Evolutionary conservation across 2,329 filamentous ascomycete species (phyloP).

Genomic region (Beauveria sp.): DNA sequence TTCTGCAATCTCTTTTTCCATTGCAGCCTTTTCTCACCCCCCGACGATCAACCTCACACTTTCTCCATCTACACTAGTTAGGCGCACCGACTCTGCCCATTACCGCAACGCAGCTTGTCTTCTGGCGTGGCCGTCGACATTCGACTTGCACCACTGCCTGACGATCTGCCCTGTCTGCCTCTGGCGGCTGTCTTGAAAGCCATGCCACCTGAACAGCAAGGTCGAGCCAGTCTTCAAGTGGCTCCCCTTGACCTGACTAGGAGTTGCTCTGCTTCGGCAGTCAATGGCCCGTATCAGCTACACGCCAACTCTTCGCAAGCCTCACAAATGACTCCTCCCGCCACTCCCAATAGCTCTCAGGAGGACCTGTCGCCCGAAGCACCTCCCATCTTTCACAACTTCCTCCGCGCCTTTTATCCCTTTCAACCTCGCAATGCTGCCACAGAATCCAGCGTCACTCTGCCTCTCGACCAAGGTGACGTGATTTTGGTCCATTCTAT

Average conservation of each 20-base stretch:
- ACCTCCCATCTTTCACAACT: slow-evolving; percentile 79
- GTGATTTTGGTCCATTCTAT: slow-evolving; percentile 92
- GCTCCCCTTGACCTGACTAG: slow-evolving; percentile 51
- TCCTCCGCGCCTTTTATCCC: slow-evolving; percentile 86
- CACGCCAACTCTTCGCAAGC: slow-evolving; percentile 32
- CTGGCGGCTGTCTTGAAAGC: neutral
- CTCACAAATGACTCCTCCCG: slow-evolving; percentile 67
- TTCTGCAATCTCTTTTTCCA: neutral
- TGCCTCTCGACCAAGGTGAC: slow-evolving; percentile 84
- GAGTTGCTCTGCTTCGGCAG: slow-evolving; percentile 20
- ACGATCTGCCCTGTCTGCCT: slow-evolving; percentile 2
- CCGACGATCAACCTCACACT: neutral
- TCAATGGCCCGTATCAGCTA: slow-evolving; percentile 23
- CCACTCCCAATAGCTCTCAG: slow-evolving; percentile 62
- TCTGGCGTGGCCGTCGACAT: slow-evolving; percentile 10
- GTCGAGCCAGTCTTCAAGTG: slow-evolving; percentile 53
- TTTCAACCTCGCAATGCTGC: slow-evolving; percentile 75
- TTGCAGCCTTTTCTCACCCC: neutral
- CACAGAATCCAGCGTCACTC: slow-evolving; percentile 77
- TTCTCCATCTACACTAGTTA: neutral
- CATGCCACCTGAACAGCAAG: slow-evolving; percentile 27
- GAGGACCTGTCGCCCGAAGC: slow-evolving; percentile 45
- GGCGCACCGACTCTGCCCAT: neutral
- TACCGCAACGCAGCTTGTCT: slow-evolving; percentile 2
- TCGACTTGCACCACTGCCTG: slow-evolving; percentile 11